These are phyloP conservation scores for Cladophialophora chaetospira DNA, from an alignment of 2,329 filamentous ascomycete species.

Conservation along the genomic window DNA sequence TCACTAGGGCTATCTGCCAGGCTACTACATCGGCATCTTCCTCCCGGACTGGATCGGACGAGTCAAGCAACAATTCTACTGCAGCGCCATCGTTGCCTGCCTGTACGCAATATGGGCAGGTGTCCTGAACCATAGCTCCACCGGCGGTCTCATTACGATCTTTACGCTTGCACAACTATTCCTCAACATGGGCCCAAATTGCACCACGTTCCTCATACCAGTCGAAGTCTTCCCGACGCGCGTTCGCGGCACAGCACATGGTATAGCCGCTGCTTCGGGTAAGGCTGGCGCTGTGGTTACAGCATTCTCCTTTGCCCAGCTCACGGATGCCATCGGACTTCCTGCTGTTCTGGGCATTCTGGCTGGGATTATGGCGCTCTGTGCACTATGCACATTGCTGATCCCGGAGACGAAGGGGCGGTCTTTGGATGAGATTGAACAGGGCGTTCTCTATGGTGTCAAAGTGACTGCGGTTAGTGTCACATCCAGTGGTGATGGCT, in stretches of 20 bases:
- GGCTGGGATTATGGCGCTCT: conserved; percentile 34
- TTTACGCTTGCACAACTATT: conserved; percentile 38
- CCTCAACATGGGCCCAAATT: conserved; percentile 51
- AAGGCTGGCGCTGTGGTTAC: conserved; percentile 57
- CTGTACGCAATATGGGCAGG: conserved; percentile 39
- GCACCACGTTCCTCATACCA: conserved; percentile 65
- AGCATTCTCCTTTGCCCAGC: conserved; percentile 33
- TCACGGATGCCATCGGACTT: conserved; percentile 33
- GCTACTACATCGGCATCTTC: conserved; percentile 34
- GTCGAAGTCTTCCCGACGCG: conserved; percentile 66
- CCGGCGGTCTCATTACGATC: conserved; percentile 35
- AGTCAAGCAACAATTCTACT: conserved; percentile 32
- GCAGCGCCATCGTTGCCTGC: conserved; percentile 30
- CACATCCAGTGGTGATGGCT: background rate
- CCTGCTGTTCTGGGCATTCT: conserved; percentile 32
- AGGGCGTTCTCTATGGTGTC: conserved; percentile 16
- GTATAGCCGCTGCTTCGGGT: conserved; percentile 62
- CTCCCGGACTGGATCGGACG: conserved; percentile 34
- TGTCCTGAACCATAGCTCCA: conserved; percentile 34
- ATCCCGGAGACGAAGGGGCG: conserved; percentile 37
- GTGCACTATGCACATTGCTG: conserved; percentile 30
- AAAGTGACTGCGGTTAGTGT: background rate
- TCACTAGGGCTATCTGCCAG: conserved; percentile 31
- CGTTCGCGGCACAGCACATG: conserved; percentile 64
- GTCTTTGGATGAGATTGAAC: conserved; percentile 35